Evolutionary conservation across 257 asterid genomes (phyloP).

Genomic region (Solanum lycopersicoides): DNA sequence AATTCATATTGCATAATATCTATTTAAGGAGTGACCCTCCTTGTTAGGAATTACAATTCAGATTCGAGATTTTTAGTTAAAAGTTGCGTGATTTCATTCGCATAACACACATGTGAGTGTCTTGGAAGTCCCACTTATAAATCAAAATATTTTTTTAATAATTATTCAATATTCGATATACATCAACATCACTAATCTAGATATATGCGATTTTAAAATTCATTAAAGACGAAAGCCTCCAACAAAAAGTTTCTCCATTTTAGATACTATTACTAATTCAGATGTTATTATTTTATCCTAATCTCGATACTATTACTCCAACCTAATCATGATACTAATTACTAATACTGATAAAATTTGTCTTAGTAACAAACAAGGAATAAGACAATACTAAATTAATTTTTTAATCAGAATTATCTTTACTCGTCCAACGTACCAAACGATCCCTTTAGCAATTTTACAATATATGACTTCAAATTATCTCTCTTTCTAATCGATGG

Average conservation of each 20-base stretch:
- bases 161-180: too few species aligned
- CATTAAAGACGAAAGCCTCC: neutral
- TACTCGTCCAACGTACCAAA: neutral
- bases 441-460: too few species aligned
- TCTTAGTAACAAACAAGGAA: neutral
- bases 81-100: too few species aligned
- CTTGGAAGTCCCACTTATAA: neutral
- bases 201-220: too few species aligned
- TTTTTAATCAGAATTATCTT: too few species aligned
- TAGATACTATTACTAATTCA: neutral
- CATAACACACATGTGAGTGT: too few species aligned
- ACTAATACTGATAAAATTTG: too few species aligned
- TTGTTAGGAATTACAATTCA: too few species aligned
- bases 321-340: neutral
- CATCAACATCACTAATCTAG: neutral
- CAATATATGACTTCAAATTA: neutral
- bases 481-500: neutral
- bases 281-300: too few species aligned
- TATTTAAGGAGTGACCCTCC: neutral
- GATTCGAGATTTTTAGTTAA: neutral
- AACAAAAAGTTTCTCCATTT: neutral
- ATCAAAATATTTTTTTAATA: too few species aligned
- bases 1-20: fast-evolving
- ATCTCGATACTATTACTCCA: neutral
- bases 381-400: too few species aligned